Evolutionary conservation across 768 basidiomycete species (phyloP), one percentile per base, ranked within the genome.

Genomic region (Suillus spraguei): DNA sequence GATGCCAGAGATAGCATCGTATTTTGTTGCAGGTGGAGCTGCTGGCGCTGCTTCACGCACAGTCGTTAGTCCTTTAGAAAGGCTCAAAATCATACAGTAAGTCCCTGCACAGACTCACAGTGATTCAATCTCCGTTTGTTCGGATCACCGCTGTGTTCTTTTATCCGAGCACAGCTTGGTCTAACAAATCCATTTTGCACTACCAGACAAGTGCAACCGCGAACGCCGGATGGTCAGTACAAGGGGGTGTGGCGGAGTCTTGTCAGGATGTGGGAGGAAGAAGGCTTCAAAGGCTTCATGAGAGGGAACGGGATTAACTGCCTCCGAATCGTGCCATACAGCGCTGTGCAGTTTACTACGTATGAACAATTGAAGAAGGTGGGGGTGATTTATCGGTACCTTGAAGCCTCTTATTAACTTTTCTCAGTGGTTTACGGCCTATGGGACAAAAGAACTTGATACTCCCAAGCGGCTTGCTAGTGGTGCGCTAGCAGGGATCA

Each of bases 21-120:
- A 85, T 67, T 85, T 85, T 68, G 76, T 85, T 63, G 84, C 85
- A 1, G 84, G 84, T 41, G 84, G 84, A 36, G 61, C 81, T 60
- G 84, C 84, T 38, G 84, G 84, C 35, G 84, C 85, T 41, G 87
- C 93, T 10, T 94, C 91, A 63, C 81, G 96, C 61, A 97, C 96
- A 2, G 92, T 97, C 16, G 97, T 99, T 56, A 90, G 88, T 68
- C 97, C 96, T 11, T 75, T 98, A 16, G 95, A 98, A 70, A 80
- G 97, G 63, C 81, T 99, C 61, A 99, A 99, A 78, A 98, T 99
- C 71, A 97, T 99, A 65, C 90, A 96, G 95, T 96, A 69, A 71
- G 92, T 82, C 39, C 22, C 54, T 52, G 7, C 41, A 24, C 28
- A 28, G 28, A 28, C 28, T 28, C 28, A 28, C 24, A 41, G 33